Evolutionary conservation across 2,329 filamentous ascomycete species (phyloP).

Genomic region (Pleurostoma richardsiae): DNA sequence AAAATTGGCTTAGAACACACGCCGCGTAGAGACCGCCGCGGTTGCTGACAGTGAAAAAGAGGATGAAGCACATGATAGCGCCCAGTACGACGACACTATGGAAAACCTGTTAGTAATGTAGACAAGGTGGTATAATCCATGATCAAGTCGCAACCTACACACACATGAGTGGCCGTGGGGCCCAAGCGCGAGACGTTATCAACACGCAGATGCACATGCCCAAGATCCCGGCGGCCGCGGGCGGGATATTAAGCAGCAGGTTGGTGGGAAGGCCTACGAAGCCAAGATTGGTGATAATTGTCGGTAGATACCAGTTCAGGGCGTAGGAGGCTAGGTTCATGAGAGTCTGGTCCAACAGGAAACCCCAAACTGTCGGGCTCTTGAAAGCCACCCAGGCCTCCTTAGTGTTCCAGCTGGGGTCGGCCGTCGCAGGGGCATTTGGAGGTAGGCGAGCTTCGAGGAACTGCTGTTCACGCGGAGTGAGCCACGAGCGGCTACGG

Average conservation of each 20-base stretch:
- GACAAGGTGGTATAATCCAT: conserved; percentile 31
- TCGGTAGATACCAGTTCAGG: conserved; percentile 34
- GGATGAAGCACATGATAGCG: conserved; percentile 29
- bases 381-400: conserved; percentile 27
- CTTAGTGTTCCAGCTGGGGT: conserved; percentile 24
- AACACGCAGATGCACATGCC: conserved; percentile 13
- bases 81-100: conserved; percentile 11
- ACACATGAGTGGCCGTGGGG: conserved; percentile 12
- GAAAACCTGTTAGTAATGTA: conserved; percentile 14
- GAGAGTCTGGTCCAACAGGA: conserved; percentile 18
- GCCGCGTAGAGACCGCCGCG: conserved; percentile 35
- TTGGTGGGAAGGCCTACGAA: conserved; percentile 35
- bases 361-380: conserved; percentile 14
- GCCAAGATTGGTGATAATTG: conserved; percentile 33
- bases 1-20: conserved; percentile 35
- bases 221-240: conserved; percentile 32
- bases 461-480: conserved; percentile 30
- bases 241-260: conserved; percentile 39
- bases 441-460: conserved; percentile 29
- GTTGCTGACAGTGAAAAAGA: conserved; percentile 30
- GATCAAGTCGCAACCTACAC: conserved; percentile 28
- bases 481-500: conserved; percentile 28
- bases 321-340: conserved; percentile 35
- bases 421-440: conserved; percentile 29
- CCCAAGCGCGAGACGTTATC: too few species aligned